Evolutionary conservation across 345 rosid species (phyloP).

Genomic region (Anastatica hierochuntica): DNA sequence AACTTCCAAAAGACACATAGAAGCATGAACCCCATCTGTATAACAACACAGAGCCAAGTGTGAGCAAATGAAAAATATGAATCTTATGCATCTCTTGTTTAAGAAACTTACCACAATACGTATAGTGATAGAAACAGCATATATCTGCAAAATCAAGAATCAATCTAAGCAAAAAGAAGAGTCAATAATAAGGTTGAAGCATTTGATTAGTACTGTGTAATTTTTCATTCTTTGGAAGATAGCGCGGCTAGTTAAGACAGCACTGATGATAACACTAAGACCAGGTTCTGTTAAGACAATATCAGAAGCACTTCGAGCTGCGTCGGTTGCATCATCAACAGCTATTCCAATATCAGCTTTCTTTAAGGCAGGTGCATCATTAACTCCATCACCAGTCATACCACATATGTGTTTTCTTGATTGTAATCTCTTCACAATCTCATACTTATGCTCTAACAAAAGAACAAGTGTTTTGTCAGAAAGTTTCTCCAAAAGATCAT

Average conservation of each 20-base stretch:
- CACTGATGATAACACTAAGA: slow-evolving; percentile 51
- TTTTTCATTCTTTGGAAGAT: slow-evolving; percentile 64
- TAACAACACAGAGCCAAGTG: background rate
- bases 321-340: slow-evolving; percentile 58
- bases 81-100: no score
- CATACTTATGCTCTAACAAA: slow-evolving; percentile 43
- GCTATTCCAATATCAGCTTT: slow-evolving; percentile 64
- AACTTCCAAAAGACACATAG: slow-evolving; percentile 50
- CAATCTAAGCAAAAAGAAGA: background rate
- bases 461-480: background rate
- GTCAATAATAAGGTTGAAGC: background rate
- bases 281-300: slow-evolving; percentile 59
- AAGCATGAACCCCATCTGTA: slow-evolving; percentile 54
- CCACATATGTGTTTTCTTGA: slow-evolving; percentile 44
- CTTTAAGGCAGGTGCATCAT: slow-evolving; percentile 56
- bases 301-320: slow-evolving; percentile 55
- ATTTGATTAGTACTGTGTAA: slow-evolving; percentile 32
- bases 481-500: background rate
- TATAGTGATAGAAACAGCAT: slow-evolving; percentile 58
- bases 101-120: slow-evolving; percentile 50
- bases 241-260: slow-evolving; percentile 56
- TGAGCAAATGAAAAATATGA: background rate
- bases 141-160: slow-evolving; percentile 37
- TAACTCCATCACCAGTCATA: slow-evolving; percentile 63
- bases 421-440: slow-evolving; percentile 48